Conservation (phyloP, 2,329 filamentous ascomycete genomes). For the Neonectria magnoliae region DNA sequence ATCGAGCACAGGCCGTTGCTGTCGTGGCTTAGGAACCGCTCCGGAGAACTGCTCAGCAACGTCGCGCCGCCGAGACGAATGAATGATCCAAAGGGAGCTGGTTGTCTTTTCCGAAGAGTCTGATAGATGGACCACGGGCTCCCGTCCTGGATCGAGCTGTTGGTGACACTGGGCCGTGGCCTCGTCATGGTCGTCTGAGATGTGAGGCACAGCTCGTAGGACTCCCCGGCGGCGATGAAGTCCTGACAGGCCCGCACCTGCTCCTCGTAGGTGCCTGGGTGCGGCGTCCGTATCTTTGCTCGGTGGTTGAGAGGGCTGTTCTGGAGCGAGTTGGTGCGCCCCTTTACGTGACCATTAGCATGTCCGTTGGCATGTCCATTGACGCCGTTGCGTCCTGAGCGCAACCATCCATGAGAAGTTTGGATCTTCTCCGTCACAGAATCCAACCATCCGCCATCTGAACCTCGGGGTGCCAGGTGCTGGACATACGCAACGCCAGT, state of each 20-base stretch:
- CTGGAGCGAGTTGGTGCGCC: neutral
- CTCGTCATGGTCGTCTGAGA: conserved; percentile 73
- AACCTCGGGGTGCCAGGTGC: conserved; percentile 39
- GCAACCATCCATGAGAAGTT: conserved; percentile 45
- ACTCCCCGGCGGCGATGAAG: conserved; percentile 78
- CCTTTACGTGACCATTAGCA: neutral
- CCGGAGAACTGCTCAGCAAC: conserved; percentile 84
- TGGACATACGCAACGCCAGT: conserved; percentile 73
- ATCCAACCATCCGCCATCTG: conserved; percentile 48
- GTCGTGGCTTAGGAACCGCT: conserved; percentile 79
- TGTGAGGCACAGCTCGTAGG: conserved; percentile 88
- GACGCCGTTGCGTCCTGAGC: conserved; percentile 3
- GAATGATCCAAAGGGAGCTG: conserved; percentile 87
- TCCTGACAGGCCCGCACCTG: conserved; percentile 77
- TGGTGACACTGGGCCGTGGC: conserved; percentile 16
- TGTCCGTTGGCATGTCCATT: conserved; percentile 28
- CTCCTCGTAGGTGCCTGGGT: conserved; percentile 65
- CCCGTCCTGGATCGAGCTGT: conserved; percentile 19
- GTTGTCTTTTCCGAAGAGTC: conserved; percentile 74
- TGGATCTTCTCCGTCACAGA: conserved; percentile 44
- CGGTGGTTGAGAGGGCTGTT: neutral
- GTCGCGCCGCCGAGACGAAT: conserved; percentile 75
- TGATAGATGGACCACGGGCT: conserved; percentile 78
- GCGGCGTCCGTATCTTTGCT: conserved; percentile 51
- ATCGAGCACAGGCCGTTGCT: conserved; percentile 73